A percentile compares a stretch with the other conserved stretches of the same genome.
These are phyloP conservation scores for Geosmithia flava DNA, from an alignment of 2,329 filamentous ascomycete species.

Conservation along the genomic window DNA sequence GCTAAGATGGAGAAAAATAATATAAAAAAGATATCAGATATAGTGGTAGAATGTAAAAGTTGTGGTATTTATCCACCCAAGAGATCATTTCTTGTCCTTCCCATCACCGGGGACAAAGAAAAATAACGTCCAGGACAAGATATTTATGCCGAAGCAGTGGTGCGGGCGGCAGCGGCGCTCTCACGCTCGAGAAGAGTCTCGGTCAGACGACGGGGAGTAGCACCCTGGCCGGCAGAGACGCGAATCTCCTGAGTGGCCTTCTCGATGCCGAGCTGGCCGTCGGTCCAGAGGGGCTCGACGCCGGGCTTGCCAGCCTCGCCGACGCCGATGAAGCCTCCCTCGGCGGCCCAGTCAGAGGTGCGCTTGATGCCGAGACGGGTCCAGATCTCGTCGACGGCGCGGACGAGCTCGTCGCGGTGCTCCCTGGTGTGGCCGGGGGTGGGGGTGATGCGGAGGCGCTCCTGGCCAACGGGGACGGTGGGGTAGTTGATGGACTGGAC, in stretches of 20 bases:
- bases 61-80: no score
- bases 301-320: constrained; percentile 51
- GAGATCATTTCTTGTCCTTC: neutral
- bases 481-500: constrained; percentile 99
- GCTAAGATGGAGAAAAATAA: no score
- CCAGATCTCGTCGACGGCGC: constrained; percentile 82
- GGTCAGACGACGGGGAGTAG: constrained; percentile 29
- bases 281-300: constrained; percentile 76
- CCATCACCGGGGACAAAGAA: neutral
- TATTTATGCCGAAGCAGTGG: constrained; percentile 10
- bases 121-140: neutral
- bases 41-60: no score
- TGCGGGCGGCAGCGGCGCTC: constrained; percentile 17
- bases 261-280: constrained; percentile 71
- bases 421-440: constrained; percentile 83
- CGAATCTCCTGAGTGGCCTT: constrained; percentile 51
- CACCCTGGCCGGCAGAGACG: constrained; percentile 23
- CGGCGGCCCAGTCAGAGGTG: constrained; percentile 79
- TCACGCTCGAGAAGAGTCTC: constrained; percentile 49
- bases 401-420: constrained; percentile 74
- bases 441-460: constrained; percentile 88
- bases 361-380: constrained; percentile 79
- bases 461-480: constrained; percentile 94
- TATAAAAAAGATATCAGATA: no score
- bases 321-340: constrained; percentile 91